A percentile compares a stretch with the other conserved stretches of the same genome.
These are phyloP conservation scores for Cladorrhinum samala DNA, from an alignment of 495 filamentous ascomycete genomes.

Conservation along the genomic window DNA sequence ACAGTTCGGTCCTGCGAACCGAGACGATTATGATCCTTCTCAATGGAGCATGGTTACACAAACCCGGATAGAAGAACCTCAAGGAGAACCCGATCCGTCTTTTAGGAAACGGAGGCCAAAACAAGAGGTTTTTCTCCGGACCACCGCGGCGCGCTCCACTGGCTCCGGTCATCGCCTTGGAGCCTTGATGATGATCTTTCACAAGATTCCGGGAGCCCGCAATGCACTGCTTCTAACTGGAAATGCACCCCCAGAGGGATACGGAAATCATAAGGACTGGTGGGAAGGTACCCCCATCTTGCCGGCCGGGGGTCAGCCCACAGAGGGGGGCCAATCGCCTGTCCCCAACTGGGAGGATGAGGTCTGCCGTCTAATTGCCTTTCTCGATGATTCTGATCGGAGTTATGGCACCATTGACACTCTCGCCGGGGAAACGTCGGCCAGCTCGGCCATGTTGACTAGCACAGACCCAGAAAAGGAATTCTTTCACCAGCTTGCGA, in stretches of 20 bases:
- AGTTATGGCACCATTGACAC: constrained; percentile 72
- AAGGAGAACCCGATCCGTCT: constrained; percentile 28
- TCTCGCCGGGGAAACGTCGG: constrained; percentile 20
- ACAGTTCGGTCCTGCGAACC: constrained; percentile 72
- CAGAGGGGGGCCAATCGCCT: too few relatives aligned
- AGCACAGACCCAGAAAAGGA: constrained; percentile 22
- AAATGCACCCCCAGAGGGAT: constrained; percentile 46
- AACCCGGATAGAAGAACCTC: constrained; percentile 4
- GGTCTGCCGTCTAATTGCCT: constrained; percentile 77
- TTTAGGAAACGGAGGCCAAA: constrained; percentile 53
- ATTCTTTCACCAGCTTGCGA: constrained; percentile 14
- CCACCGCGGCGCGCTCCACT: too few relatives aligned
- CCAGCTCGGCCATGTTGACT: not conserved
- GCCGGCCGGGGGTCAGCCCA: constrained; percentile 49
- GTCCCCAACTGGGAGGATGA: constrained; percentile 51
- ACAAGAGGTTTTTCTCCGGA: constrained; percentile 63
- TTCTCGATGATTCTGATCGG: constrained; percentile 70
- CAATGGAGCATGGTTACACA: constrained; percentile 69
- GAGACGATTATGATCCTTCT: constrained; percentile 61
- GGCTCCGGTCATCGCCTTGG: constrained; percentile 51
- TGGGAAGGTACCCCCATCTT: constrained; percentile 71
- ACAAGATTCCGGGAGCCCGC: constrained; percentile 73
- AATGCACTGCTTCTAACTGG: constrained; percentile 60
- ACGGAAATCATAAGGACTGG: constrained; percentile 70
- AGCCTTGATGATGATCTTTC: constrained; percentile 69